A percentile compares a stretch with the other conserved stretches of the same genome.
phyloP scores from a whole-genome alignment of 345 rosid genomes.

The Rhodamnia rubescens region DNA sequence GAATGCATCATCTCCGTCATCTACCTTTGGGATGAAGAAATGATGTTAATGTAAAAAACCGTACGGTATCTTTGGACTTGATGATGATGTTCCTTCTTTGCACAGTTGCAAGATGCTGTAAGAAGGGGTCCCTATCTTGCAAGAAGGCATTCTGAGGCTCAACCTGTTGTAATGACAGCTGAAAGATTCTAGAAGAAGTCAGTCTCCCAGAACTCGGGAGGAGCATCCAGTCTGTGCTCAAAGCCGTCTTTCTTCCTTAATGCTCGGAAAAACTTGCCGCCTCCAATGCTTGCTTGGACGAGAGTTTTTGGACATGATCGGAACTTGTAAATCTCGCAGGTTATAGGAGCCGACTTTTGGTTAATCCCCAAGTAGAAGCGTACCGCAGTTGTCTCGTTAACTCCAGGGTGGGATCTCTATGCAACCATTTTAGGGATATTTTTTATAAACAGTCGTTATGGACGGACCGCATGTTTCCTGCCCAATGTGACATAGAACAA shows the following conservation, averaged over 20 bases:
- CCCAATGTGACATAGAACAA: neutral
- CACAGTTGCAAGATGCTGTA: constrained; percentile 84
- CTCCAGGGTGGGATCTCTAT: neutral
- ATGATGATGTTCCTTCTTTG: neutral
- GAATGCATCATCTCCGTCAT: neutral
- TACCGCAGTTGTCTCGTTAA: neutral
- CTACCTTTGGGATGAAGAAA: neutral
- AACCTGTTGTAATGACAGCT: constrained; percentile 68
- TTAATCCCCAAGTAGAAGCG: neutral
- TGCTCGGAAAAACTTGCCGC: neutral
- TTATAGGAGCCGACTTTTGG: neutral
- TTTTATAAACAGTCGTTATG: neutral
- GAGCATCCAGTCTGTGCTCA: neutral
- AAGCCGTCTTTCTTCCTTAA: neutral
- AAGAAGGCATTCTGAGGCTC: constrained; percentile 38
- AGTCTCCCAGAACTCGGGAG: neutral
- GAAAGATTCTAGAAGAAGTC: constrained; percentile 42
- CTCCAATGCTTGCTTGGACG: neutral
- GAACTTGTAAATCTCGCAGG: neutral
- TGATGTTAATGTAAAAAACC: neutral
- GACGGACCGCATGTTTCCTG: neutral
- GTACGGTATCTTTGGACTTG: neutral
- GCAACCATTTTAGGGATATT: neutral
- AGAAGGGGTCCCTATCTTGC: constrained; percentile 63
- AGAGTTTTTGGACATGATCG: neutral